Base-by-base conservation (phyloP, 202 grass and related monocot genomes). In the Brachypodium distachyon region DNA sequence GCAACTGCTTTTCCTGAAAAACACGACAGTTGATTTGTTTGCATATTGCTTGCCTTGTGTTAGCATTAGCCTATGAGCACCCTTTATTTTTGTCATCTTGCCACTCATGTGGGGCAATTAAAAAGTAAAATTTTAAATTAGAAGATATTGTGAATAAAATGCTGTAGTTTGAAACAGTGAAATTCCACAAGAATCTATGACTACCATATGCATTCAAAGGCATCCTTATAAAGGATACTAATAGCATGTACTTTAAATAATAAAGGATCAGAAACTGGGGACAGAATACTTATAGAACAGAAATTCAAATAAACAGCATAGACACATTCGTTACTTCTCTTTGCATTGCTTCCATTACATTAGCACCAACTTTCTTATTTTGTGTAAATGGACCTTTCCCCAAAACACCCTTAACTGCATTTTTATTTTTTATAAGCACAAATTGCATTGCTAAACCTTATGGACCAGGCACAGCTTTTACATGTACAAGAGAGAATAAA, bases 401-500 rank as follows among this genome's bases (percentile, higher is more conserved):
- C 68, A 84, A 80, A 76, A 55, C 6, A 12, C 12, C 44, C 69
- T 17, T 59, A 34, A 67, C 27, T 73, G 25, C 28, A 51, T 67
- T 42, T 82, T 17, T 67, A 73, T 67, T 12, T 76, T 66, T 52
- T 27, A 7, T 3, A 42, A 9, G 52, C 67, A 79, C 80, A n/a
- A 61, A 74, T 80, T 49, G 57, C 70, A 63, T 19, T 39, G 53
- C 38, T 44, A 54, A 63, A 76, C 11, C 41, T 71, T 31, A 52
- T 70, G 54, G n/a, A n/a, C n/a, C n/a, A n/a, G n/a, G 8, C 36
- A 71, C 46, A 61, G 9, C 44, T 57, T 36, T 77, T 23, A 62
- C 81, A 40, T 84, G 32, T 76, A 73, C 73, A 80, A 6, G 51
- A 19, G 61, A 70, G n/a, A 84, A 74, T 12, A 68, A 61, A 79